Base-by-base conservation (phyloP, 768 basidiomycete species). In the Macrolepiota dolichaula region DNA sequence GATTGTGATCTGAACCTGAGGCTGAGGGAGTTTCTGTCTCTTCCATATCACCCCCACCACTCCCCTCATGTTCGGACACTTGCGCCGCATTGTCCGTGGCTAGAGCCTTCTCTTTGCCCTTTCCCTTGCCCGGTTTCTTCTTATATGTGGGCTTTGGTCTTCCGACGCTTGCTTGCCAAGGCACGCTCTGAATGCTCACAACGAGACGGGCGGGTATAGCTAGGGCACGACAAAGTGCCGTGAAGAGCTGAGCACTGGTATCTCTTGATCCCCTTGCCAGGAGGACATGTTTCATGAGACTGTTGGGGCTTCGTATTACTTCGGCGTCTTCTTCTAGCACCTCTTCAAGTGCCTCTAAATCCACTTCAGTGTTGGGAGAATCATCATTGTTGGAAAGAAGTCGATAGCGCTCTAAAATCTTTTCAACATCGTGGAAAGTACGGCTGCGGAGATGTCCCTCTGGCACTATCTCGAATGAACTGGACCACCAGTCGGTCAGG, bases 271-370 rank as follows among this genome's bases (percentile, higher is more conserved):
- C 97, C 62, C 75, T 79, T 57, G 81, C 83, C 81, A 89, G 87
- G 19, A 98, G 75, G 0, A 87, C 89, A 70, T 96, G 94, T 70
- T 97, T 98, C 92, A 96, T 95, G 40, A 98, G 79, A 64, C 92
- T 94, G 70, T 96, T 95, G 13, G 81, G 77, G 54, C 86, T 88
- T 50, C 88, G 81, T 29, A 97, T 84, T 2, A 78, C 69, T 72
- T 96, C 96, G 38, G 81, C 79, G 10, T 85, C 85, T 27, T 83
- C 81, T 15, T 81, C 85, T 4, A 77, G 58, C 35, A 76, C 67
- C 38, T 80, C 77, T 61, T 83, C 74, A 12, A 85, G 73, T 29
- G 74, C 71, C 63, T 84, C 78, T 29, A 76, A 65, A 54, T 80
- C 76, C 29, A 78, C 66, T 3, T 65, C 22, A 22, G 74, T 73